A percentile compares a stretch with the other conserved stretches of the same genome.
Evolutionary conservation across 2,329 filamentous ascomycete genomes (phyloP).

Genomic region (Sarocladium oryzae): DNA sequence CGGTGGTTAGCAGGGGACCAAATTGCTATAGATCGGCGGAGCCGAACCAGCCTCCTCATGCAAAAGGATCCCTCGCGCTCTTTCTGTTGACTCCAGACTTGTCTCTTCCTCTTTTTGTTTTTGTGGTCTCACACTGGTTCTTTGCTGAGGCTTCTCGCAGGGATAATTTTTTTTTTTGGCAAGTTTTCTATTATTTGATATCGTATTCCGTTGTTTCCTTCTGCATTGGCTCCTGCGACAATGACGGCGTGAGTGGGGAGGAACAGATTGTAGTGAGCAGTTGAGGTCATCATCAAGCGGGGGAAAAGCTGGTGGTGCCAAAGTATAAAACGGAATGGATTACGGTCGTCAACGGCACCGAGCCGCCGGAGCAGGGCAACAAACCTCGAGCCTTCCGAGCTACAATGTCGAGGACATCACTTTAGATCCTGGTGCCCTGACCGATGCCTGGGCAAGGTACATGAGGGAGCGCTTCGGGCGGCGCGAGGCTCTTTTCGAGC

Average conservation of each 20-base stretch:
- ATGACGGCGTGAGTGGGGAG: constrained; percentile 1
- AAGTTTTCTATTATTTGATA: not conserved
- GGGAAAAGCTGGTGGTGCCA: not conserved
- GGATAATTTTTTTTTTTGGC: not conserved
- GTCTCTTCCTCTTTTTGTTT: not conserved
- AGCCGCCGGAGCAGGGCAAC: not conserved
- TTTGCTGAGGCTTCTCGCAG: not conserved
- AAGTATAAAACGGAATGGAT: constrained; percentile 8
- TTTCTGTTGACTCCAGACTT: not conserved
- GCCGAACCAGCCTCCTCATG: constrained; percentile 6
- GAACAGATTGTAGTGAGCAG: not conserved
- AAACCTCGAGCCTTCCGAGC: constrained; percentile 2
- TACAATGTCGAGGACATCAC: constrained; percentile 14
- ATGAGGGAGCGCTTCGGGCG: constrained; percentile 11
- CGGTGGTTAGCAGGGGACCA: not conserved
- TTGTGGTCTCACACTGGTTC: no score
- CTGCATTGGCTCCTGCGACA: not conserved
- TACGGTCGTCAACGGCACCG: not conserved
- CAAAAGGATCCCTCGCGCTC: not conserved
- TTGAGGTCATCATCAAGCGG: not conserved
- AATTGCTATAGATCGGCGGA: constrained; percentile 4
- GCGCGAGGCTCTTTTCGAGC: constrained; percentile 11
- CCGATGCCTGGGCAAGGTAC: constrained; percentile 14
- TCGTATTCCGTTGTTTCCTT: not conserved
- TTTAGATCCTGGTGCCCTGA: constrained; percentile 3